Evolutionary conservation across 306 rosid genomes (phyloP), one percentile per base, ranked within the genome.

Genomic region (Dryas drummondii): DNA sequence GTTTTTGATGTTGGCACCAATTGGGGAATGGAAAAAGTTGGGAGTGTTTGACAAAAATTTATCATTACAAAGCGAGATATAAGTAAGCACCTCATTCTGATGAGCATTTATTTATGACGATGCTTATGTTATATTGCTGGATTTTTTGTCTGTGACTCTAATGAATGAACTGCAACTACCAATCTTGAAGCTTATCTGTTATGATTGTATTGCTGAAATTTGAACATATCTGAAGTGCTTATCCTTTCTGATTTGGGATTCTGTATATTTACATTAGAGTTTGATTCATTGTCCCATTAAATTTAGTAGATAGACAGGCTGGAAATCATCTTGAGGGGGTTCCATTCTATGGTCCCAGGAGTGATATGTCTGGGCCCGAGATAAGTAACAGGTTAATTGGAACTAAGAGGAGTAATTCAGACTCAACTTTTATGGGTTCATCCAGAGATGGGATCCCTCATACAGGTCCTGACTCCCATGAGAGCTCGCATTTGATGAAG

Each of bases 291-390:
- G 59, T 55, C 70, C 77, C 80, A 37, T 81, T 61, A 55, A 73
- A 79, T 44, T 83, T 74, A 44, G 55, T 85, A 90, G 98, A 90
- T 80, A 85, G 90, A 76, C 96, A 87, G 70, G 87, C 70, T 57
- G 88, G 89, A 68, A 85, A 86, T 82, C 94, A 90, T 85, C 94
- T 94, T 0, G 93, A 92, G 85, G 99, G 96, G 73, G 87, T 94
- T 81, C 97, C 99, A 52, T 92, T 85, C 81, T 92, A 88, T 85
- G 87, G 97, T 44, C 87, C 91, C 0, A 90, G 96, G 78, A 87
- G 89, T 76, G 97, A 94, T 59, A 75, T 86, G 71, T 91, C 97
- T 27, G 93, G 87, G 80, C 79, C 84, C 27, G 96, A 90, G 82
- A 86, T 83, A 15, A 84, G 88, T 70, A 90, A 87, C 67, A 83